A percentile compares a stretch with the other conserved stretches of the same genome.
These are phyloP conservation scores for Apiospora phragmitis DNA, from an alignment of 2,329 filamentous ascomycete species.

Conservation along the genomic window DNA sequence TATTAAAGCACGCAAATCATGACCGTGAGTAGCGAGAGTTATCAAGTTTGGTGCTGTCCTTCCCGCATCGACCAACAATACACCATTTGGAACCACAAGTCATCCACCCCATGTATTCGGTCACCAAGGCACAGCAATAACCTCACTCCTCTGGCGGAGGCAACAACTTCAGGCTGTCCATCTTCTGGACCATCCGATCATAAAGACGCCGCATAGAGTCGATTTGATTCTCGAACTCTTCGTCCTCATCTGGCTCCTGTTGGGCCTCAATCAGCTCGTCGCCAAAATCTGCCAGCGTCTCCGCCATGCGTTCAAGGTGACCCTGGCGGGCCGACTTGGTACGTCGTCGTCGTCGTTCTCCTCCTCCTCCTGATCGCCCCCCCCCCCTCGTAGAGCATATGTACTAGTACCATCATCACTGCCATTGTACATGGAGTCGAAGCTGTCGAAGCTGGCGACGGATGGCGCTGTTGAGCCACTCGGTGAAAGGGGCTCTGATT, in stretches of 20 bases:
- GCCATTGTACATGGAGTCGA: neutral
- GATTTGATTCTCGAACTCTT: neutral
- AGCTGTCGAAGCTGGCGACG: no score
- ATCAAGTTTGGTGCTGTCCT: no score
- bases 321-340: neutral
- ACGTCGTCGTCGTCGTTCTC: neutral
- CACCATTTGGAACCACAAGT: no score
- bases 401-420: neutral
- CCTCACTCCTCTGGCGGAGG: neutral
- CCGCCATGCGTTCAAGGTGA: neutral
- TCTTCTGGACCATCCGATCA: neutral
- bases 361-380: neutral
- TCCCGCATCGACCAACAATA: no score
- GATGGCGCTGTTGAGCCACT: no score
- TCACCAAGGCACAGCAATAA: neutral
- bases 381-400: no score
- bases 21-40: neutral
- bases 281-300: neutral
- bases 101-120: neutral
- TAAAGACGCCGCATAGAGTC: neutral
- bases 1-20: neutral
- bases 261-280: neutral
- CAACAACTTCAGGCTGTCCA: neutral
- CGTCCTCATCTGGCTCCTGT: neutral
- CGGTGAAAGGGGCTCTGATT: no score